Evolutionary conservation across 108 stramenopile genomes (phyloP), one percentile per base, ranked within the genome.

Genomic region (Epithemia pelagica): DNA sequence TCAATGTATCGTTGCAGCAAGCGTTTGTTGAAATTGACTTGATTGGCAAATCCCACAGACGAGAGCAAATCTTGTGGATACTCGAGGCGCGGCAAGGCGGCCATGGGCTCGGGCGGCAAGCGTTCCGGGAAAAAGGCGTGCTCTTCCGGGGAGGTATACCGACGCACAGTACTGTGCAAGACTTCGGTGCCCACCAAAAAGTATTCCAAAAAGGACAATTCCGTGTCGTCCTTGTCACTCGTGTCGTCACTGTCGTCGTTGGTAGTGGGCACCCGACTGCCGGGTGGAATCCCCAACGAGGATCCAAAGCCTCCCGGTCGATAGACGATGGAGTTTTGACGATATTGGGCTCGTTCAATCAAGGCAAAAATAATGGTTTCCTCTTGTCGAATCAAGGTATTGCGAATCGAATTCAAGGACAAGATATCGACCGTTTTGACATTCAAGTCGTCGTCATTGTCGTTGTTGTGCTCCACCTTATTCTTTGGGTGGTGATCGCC

Each of bases 331-430:
- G 32, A 46, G 76, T 99, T 99, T 20, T 71, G 75, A n/a, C 92
- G 84, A 76, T 88, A 99, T 68, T 97, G 96, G 21, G 96, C 89
- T 33, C 98, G 77, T 76, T 99, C 98, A 68, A 99, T 99, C 32
- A 99, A 65, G 22, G 96, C 95, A 67, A 98, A 99, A 60, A 99
- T 99, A 62, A 99, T 98, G 1, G 97, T 98, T 78, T 99, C 98
- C 74, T 99, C 95, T 66, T 93, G 95, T 68, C 95, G 91, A 61
- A 96, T 92, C n/a, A 96, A 68, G 0, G 89, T 85, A 20, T 78
- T 81, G 56, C 95, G 90, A 37, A 96, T 93, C 28, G 85, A 89
- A 61, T 91, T 87, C 26, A 96, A 74, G 0, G 88, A 89, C 32
- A 96, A 75, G 46, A 90, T 73, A 67, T 92, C 90, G 19, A 82